Conservation (phyloP, 306 rosid genomes). For the Leucaena leucocephala region DNA sequence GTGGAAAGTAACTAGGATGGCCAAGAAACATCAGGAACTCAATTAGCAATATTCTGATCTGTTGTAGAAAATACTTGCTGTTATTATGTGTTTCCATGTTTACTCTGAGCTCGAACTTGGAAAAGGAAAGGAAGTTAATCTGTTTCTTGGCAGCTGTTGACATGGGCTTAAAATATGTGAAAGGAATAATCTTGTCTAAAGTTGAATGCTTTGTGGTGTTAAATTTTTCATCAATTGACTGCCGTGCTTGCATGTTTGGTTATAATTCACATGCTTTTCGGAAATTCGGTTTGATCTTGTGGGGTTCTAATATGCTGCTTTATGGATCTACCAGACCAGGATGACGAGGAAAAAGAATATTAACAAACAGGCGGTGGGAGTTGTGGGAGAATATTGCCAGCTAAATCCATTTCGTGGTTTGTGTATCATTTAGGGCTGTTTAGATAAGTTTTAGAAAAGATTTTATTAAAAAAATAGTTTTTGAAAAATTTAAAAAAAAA, state of each 20-base stretch:
- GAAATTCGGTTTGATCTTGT: not conserved
- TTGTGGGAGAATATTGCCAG: constrained; percentile 26
- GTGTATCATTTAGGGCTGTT: not conserved
- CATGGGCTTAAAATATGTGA: constrained; percentile 42
- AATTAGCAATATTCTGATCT: constrained; percentile 63
- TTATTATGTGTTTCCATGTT: constrained; percentile 44
- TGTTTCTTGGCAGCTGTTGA: constrained; percentile 56
- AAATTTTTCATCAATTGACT: not conserved
- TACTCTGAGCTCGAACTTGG: constrained; percentile 40
- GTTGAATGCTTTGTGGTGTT: constrained; percentile 17
- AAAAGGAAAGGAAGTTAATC: constrained; percentile 15
- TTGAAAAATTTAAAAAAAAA: no score
- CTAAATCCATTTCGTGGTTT: constrained; percentile 22
- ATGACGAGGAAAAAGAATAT: not conserved
- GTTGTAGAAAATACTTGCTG: constrained; percentile 64
- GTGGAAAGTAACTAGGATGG: constrained; percentile 95
- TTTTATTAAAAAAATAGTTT: no score
- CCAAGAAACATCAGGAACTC: constrained; percentile 63
- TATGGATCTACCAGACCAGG: not conserved
- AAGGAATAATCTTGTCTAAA: constrained; percentile 34
- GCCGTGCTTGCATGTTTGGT: not conserved
- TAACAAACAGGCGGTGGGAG: not conserved
- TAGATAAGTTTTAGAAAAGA: no score
- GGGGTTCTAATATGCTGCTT: constrained; percentile 5
- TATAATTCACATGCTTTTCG: not conserved